A percentile compares a stretch with the other conserved stretches of the same genome.
Evolutionary conservation across 108 stramenopile species (phyloP).

Genomic region (Schizochytrium sp.): DNA sequence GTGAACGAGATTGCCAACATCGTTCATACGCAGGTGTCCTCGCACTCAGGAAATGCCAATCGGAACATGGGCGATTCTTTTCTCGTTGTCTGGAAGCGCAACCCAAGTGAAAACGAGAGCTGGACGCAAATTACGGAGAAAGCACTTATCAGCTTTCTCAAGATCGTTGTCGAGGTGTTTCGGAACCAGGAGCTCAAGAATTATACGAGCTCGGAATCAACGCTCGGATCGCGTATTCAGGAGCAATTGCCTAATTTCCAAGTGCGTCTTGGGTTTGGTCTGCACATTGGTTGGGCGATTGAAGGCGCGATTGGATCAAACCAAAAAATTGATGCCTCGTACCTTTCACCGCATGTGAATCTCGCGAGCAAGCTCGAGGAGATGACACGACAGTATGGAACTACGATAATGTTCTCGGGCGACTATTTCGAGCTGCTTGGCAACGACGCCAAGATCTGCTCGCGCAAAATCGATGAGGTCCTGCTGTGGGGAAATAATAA

Average conservation of each 20-base stretch:
- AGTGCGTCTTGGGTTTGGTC: conserved; percentile 58
- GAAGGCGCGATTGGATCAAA: conserved; percentile 64
- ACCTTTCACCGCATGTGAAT: conserved; percentile 64
- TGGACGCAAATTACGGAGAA: conserved; percentile 9
- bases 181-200: not conserved
- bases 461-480: not conserved
- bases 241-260: conserved; percentile 27
- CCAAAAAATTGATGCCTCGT: conserved; percentile 64
- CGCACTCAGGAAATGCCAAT: conserved; percentile 85
- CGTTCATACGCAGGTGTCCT: conserved; percentile 70
- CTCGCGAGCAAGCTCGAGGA: conserved; percentile 54
- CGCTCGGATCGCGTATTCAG: not conserved
- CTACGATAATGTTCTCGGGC: conserved; percentile 54
- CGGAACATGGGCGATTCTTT: conserved; percentile 86
- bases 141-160: conserved; percentile 7
- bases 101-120: conserved; percentile 15
- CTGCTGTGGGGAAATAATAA: not conserved
- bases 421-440: conserved; percentile 45
- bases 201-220: not conserved
- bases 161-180: conserved; percentile 1
- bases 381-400: conserved; percentile 55
- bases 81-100: conserved; percentile 84
- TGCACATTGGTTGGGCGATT: conserved; percentile 69
- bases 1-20: conserved; percentile 84
- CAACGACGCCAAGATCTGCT: not conserved